phyloP scores from a whole-genome alignment of 495 filamentous ascomycete genomes.

The Penicillium tannophilum region DNA sequence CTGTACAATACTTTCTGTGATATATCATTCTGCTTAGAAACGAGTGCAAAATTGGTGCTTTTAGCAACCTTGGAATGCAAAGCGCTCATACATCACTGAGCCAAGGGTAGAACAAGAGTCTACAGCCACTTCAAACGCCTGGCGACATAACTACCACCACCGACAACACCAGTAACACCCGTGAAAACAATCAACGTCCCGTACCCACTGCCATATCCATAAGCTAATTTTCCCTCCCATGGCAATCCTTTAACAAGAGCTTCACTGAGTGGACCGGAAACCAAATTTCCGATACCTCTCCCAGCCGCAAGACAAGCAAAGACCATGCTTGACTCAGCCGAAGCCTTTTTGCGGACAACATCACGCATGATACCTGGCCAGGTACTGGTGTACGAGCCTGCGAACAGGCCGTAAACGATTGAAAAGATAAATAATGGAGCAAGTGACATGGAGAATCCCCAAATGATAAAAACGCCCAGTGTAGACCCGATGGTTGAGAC shows the following conservation, averaged over 20 bases:
- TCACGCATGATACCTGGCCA: conserved; percentile 61
- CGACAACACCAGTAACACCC: conserved; percentile 41
- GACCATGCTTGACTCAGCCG: conserved; percentile 52
- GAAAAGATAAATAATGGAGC: conserved; percentile 59
- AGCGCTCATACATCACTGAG: not conserved
- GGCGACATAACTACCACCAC: conserved; percentile 35
- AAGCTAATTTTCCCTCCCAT: conserved; percentile 12
- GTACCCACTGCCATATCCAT: conserved; percentile 42
- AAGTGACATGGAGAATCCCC: conserved; percentile 59
- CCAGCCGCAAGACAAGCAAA: conserved; percentile 59
- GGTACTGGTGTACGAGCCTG: conserved; percentile 55
- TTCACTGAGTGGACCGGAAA: conserved; percentile 59
- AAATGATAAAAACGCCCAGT: conserved; percentile 60
- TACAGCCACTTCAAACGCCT: conserved; percentile 18
- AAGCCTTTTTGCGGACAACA: conserved; percentile 37
- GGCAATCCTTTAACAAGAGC: conserved; percentile 37
- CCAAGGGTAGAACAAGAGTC: not conserved
- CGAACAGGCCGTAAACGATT: conserved; percentile 64
- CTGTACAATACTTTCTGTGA: too few relatives aligned
- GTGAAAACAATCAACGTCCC: conserved; percentile 45
- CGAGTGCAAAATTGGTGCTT: not conserved
- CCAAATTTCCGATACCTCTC: conserved; percentile 60
- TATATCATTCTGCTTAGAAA: not conserved
- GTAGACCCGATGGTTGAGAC: conserved; percentile 55
- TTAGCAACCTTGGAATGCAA: not conserved